These are phyloP conservation scores for Phalaenopsis equestris DNA, from an alignment of 106 monocot genomes.

Conservation along the genomic window DNA sequence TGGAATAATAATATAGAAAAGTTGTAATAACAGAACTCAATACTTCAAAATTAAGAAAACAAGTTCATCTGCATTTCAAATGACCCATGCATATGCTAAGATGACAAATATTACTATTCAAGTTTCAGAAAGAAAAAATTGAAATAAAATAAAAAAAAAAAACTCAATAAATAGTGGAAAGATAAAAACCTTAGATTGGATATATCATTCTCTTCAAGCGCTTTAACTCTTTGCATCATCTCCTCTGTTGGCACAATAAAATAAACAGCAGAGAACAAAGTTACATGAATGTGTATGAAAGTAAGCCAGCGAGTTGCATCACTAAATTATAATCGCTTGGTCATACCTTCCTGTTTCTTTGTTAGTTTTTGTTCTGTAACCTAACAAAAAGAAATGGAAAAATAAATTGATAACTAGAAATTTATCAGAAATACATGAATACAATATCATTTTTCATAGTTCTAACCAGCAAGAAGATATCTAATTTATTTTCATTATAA, in stretches of 20 bases:
- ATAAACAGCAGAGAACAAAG: background rate
- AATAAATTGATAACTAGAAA: background rate
- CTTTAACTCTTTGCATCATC: conserved; percentile 49
- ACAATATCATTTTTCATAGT: background rate
- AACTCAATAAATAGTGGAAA: conserved; percentile 4
- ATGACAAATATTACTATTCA: background rate
- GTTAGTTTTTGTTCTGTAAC: conserved; percentile 66
- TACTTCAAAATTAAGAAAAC: background rate
- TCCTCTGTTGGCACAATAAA: conserved; percentile 48
- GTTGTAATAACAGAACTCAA: background rate
- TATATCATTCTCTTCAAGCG: conserved; percentile 71
- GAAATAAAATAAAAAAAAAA: background rate
- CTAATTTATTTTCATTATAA: background rate
- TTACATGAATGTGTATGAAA: background rate
- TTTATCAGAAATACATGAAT: background rate
- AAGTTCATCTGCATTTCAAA: background rate
- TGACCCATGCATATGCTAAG: background rate
- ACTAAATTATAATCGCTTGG: background rate
- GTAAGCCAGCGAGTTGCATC: background rate
- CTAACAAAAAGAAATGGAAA: conserved; percentile 21
- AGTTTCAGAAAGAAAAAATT: background rate
- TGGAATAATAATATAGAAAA: background rate
- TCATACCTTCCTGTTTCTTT: conserved; percentile 76
- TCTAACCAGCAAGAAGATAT: background rate
- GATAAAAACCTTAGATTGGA: conserved; percentile 38